Evolutionary conservation across 345 rosid species (phyloP), one percentile per base, ranked within the genome.

Genomic region (Streptanthus diversifolius): DNA sequence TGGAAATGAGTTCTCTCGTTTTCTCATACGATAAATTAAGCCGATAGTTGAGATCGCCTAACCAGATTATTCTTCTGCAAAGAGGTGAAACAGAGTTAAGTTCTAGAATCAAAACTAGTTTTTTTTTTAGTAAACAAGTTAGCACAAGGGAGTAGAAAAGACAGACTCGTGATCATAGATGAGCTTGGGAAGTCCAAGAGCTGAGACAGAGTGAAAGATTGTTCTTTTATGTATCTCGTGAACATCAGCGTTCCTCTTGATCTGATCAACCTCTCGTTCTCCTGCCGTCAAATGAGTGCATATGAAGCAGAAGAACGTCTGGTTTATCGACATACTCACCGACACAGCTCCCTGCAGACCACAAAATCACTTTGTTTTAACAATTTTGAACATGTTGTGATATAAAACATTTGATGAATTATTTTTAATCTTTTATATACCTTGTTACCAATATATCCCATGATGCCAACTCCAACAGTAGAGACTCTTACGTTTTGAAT

Each of bases 401-500:
- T 36, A 52, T 12, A 53, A 24, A 65, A 0, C 3, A 15, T 47
- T 57, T 30, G 3, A 33, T 68, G 62, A 43, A 15, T 7, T 14
- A 8, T 41, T 4, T 24, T 4, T 24, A 24, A 22, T 22, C 4
- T 35, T 25, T 36, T 29, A 56, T 47, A 29, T 77, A 93, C 98
- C 93, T 93, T 93, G 82, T 93, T 93, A 69, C 98, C 98, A 37
- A 93, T 93, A 78, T 86, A 93, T 72, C 98, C 98, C 98, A 93
- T 93, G 18, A 79, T 84, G 17, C 98, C 97, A 74, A 93, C 98
- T 37, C 97, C 97, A 77, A 93, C 97, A 0, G 95, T 86, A 8
- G 98, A 90, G 27, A 90, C 95, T 76, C 86, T 83, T 22, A 93
- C 64, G 61, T 93, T 90, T 65, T 86, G 97, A 78, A 93, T 87